phyloP scores from a whole-genome alignment of 2,329 filamentous ascomycete species.

The Fusarium camptoceras region DNA sequence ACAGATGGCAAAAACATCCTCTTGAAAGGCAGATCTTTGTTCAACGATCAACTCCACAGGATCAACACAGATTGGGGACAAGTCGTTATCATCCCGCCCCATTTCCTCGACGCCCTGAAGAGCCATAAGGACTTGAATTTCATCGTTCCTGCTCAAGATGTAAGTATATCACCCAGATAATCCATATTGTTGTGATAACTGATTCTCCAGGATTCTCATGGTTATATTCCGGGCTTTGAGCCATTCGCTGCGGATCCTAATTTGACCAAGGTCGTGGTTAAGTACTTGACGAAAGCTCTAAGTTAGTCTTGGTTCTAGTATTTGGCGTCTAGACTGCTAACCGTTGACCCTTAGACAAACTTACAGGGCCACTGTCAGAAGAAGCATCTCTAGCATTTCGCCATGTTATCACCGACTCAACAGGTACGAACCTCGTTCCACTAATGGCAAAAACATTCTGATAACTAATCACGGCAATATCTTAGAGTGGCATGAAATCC shows the following conservation, averaged over 20 bases:
- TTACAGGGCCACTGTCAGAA: background rate
- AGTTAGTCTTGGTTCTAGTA: background rate
- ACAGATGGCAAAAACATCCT: background rate
- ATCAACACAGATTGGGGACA: conserved; percentile 4
- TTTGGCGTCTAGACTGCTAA: background rate
- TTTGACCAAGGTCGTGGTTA: background rate
- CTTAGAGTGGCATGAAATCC: conserved; percentile 5
- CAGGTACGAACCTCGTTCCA: background rate
- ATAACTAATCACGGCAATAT: background rate
- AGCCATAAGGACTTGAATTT: background rate
- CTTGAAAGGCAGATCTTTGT: background rate
- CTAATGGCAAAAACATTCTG: background rate
- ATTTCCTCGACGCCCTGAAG: background rate
- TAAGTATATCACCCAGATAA: background rate
- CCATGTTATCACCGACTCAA: background rate
- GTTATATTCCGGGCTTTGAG: conserved; percentile 2
- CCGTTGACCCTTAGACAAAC: background rate
- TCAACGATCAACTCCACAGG: background rate
- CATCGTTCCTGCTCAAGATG: background rate
- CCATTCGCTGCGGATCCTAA: accelerated
- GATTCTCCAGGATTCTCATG: background rate
- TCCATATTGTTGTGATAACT: background rate
- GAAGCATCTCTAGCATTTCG: conserved; percentile 1
- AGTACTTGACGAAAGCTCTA: conserved; percentile 8
- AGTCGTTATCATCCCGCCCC: background rate